Evolutionary conservation across 179 eudicot species (phyloP).

Genomic region (Vitellaria paradoxa): DNA sequence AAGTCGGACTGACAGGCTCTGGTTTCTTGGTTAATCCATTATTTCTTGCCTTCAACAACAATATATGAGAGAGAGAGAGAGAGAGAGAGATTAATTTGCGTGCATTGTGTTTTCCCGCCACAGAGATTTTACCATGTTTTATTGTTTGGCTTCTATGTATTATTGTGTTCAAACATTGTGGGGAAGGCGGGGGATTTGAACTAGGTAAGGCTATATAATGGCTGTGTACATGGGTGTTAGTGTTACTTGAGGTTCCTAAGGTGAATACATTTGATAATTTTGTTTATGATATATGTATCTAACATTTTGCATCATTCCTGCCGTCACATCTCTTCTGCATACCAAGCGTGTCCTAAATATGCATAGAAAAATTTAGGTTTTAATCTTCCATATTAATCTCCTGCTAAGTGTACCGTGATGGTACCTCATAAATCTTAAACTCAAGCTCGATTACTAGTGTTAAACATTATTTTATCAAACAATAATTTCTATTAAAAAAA

Average conservation of each 20-base stretch:
- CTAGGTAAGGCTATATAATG: background rate
- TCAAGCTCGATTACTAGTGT: too few species aligned
- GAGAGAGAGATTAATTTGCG: background rate
- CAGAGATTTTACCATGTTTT: background rate
- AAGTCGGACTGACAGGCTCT: conserved; percentile 42
- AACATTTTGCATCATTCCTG: too few species aligned
- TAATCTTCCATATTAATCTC: too few species aligned
- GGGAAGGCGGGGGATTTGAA: background rate
- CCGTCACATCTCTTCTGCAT: too few species aligned
- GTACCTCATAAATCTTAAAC: too few species aligned
- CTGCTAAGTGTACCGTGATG: too few species aligned
- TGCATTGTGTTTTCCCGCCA: background rate
- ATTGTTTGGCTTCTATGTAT: background rate
- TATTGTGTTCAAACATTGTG: background rate
- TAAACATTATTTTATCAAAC: too few species aligned
- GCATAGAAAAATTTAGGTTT: too few species aligned
- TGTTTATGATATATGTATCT: background rate
- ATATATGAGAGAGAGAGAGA: background rate
- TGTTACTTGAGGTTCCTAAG: background rate
- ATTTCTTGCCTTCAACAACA: background rate
- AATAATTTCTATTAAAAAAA: too few species aligned
- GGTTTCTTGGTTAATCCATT: background rate
- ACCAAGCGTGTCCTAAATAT: too few species aligned
- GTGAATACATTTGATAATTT: background rate
- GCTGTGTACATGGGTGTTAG: background rate